These are phyloP conservation scores for Silene vulgaris DNA, from an alignment of 179 eudicot genomes.

Conservation along the genomic window DNA sequence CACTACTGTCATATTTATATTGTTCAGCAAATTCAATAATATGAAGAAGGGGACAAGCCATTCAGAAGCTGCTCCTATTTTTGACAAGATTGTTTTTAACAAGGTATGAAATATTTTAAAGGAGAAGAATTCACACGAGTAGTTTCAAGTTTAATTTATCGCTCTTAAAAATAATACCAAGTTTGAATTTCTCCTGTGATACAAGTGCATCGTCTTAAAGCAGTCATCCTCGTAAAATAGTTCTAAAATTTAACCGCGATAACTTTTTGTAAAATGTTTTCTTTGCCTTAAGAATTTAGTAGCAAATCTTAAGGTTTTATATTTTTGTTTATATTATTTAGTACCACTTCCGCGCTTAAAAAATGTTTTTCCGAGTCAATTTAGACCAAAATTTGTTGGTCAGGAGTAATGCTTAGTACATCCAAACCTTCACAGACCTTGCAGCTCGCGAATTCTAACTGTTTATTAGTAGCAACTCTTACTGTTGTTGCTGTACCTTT, in stretches of 20 bases:
- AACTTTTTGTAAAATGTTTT: too few relatives aligned
- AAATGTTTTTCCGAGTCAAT: too few relatives aligned
- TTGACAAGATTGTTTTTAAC: slow-evolving; percentile 76
- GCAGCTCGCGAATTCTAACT: not conserved
- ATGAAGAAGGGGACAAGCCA: slow-evolving; percentile 73
- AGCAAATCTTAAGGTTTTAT: too few relatives aligned
- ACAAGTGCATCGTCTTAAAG: too few relatives aligned
- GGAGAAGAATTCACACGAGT: not conserved
- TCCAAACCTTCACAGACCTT: not conserved
- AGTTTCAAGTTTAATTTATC: not conserved
- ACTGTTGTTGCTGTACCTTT: too few relatives aligned
- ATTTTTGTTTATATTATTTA: too few relatives aligned
- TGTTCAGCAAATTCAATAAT: slow-evolving; percentile 59
- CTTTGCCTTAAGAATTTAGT: too few relatives aligned
- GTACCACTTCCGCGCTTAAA: too few relatives aligned
- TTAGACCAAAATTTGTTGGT: too few relatives aligned
- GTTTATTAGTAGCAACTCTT: not conserved
- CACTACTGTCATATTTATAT: not conserved
- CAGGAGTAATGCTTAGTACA: not conserved
- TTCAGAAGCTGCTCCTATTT: slow-evolving; percentile 75
- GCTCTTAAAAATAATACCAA: not conserved
- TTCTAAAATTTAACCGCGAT: too few relatives aligned
- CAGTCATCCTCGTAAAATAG: too few relatives aligned
- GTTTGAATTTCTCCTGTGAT: too few relatives aligned
- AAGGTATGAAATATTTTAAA: slow-evolving; percentile 43